Percentiles rank a stretch among this genome's conserved stretches.
Evolutionary conservation across 306 rosid genomes (phyloP).

Genomic region (Gastrolobium bilobum): DNA sequence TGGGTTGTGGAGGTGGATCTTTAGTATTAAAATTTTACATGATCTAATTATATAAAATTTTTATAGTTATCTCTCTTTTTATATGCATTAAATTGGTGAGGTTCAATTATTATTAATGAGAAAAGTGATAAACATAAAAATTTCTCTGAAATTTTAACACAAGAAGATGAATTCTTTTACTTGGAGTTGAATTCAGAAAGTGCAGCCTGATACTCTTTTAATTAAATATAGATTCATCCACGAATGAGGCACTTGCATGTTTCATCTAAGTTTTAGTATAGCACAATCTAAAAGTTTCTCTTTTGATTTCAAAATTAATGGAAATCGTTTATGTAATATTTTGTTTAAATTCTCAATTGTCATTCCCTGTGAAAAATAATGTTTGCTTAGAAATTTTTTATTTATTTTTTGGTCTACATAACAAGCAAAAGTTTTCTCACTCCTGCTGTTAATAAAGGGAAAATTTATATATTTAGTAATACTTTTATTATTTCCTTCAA

Average conservation of each 20-base stretch:
- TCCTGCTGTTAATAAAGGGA: not conserved
- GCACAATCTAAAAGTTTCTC: slow-evolving; percentile 23
- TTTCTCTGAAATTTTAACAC: no score
- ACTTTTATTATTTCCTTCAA: not conserved
- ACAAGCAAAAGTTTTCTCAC: slow-evolving; percentile 1
- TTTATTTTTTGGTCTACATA: not conserved
- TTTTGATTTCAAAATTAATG: not conserved
- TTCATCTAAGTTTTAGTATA: not conserved
- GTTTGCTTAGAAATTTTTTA: not conserved
- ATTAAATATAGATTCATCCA: not conserved
- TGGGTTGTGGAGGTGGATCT: no score
- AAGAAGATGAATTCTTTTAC: no score
- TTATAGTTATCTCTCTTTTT: no score
- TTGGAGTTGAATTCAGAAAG: no score
- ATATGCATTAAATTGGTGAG: no score
- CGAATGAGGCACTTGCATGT: not conserved
- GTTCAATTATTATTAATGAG: no score
- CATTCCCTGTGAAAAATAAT: not conserved
- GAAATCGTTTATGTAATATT: not conserved
- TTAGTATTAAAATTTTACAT: no score
- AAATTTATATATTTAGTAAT: not conserved
- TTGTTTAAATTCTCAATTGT: not conserved
- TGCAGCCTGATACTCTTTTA: not conserved
- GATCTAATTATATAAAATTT: no score
- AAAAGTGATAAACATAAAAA: no score